Evolutionary conservation across 805 yeast genomes (phyloP), one percentile per base, ranked within the genome.

Genomic region (Candida hispaniensis): DNA sequence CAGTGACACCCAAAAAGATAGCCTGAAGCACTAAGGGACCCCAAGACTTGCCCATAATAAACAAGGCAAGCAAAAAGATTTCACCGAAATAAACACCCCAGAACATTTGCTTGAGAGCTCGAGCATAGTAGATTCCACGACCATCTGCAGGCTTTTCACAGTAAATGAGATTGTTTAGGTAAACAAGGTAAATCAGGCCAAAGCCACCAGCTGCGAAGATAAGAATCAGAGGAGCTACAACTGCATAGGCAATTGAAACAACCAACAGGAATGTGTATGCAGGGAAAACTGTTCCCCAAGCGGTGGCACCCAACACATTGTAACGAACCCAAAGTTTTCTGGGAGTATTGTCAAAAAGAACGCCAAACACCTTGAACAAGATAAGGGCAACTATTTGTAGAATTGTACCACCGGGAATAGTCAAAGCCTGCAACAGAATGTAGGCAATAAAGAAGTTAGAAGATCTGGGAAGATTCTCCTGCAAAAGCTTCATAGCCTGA

Each of bases 31-130:
- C 80, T 44, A 85, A 67, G 21, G 95, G 93, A 27, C 95, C 97
- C 95, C 95, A 88, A 25, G 93, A 79, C 64, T 82, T 82, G 42
- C 93, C 85, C 39, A 88, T 93, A 11, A 73, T 80, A 53, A 83
- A 86, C 39, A 91, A 57, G 38, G 95, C 96, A 36, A 91, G 54
- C 44, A 91, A 48, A 63, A 94, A 82, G 14, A 85, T 59, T 58
- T 88, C 86, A 23, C 94, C 94, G 27, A 88, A 55, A 55, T 88
- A 88, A 26, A 91, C 56, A 40, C 98, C 98, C 22, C 76, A 75
- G 53, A 88, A 67, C 1, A 93, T 77, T 60, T 88, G 96, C 63
- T 74, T 79, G 34, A 88, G 56, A 2, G 96, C 95, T 43, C 82
- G 71, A 42, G 94, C 91, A 54, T 85, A 91, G 60, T 78, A 76